A percentile compares a stretch with the other conserved stretches of the same genome.
phyloP scores from a whole-genome alignment of 2,329 filamentous ascomycete species.

The Fusarium drepaniforme region DNA sequence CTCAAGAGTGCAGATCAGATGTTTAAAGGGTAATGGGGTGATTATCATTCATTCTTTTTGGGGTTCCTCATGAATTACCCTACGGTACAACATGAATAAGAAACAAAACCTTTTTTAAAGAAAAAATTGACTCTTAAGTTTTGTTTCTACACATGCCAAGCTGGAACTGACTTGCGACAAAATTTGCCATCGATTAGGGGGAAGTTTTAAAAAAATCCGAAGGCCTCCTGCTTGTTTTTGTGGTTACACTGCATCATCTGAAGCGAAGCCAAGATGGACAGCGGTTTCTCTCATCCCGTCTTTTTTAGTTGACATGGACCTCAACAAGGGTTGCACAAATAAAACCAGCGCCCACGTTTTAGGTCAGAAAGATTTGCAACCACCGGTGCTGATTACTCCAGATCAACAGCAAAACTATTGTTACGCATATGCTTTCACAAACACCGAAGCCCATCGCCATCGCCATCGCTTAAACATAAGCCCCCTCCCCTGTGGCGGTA shows the following conservation, averaged over 20 bases:
- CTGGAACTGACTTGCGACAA: slow-evolving; percentile 26
- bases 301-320: not conserved
- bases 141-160: slow-evolving; percentile 8
- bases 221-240: not conserved
- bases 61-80: slow-evolving; percentile 8
- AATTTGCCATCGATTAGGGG: not conserved
- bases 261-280: slow-evolving; percentile 32
- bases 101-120: not conserved
- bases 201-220: not conserved
- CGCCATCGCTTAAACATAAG: not conserved
- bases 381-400: not conserved
- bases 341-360: not conserved
- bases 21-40: not conserved
- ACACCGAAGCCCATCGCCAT: not conserved
- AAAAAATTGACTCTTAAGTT: not conserved
- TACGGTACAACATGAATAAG: not conserved
- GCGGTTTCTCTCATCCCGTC: slow-evolving; percentile 12
- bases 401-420: not conserved
- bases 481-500: slow-evolving; percentile 17
- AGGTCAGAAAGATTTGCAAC: not conserved
- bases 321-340: not conserved
- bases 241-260: slow-evolving; percentile 27
- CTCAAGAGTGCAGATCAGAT: not conserved
- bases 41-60: not conserved
- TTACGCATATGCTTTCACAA: not conserved